phyloP scores from a whole-genome alignment of 192 early-diverging fungal species.

The Mortierella antarctica region DNA sequence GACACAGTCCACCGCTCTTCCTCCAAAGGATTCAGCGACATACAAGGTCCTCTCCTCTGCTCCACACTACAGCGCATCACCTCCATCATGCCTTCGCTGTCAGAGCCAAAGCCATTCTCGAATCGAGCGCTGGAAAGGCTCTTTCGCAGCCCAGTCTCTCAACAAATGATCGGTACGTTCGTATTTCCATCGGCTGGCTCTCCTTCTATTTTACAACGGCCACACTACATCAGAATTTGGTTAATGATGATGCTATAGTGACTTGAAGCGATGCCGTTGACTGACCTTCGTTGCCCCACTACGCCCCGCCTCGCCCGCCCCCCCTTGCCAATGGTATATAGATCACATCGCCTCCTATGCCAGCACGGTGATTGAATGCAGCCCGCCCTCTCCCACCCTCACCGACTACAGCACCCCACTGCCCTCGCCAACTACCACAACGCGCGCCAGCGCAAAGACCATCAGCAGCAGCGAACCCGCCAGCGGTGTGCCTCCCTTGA shows the following conservation, averaged over 20 bases:
- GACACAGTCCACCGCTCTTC: neutral
- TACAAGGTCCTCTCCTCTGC: neutral
- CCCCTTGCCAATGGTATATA: slow-evolving; percentile 30
- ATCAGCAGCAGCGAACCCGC: slow-evolving; percentile 11
- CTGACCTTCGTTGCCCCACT: neutral
- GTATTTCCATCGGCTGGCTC: neutral
- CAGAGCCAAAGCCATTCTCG: slow-evolving; percentile 42
- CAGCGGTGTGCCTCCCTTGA: slow-evolving; percentile 65
- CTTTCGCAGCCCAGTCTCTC: slow-evolving; percentile 46
- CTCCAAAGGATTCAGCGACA: neutral
- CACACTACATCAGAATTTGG: neutral
- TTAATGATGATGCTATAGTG: too few relatives aligned
- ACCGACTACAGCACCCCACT: slow-evolving; percentile 30
- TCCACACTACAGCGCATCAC: neutral
- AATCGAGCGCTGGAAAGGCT: slow-evolving; percentile 39
- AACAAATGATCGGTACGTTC: slow-evolving; percentile 48
- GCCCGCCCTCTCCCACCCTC: slow-evolving; percentile 19
- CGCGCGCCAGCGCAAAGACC: slow-evolving; percentile 10
- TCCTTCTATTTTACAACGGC: neutral
- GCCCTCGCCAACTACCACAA: slow-evolving; percentile 33
- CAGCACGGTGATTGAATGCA: slow-evolving; percentile 51
- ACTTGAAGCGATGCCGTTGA: too few relatives aligned
- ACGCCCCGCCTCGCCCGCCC: neutral
- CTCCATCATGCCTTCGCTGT: slow-evolving; percentile 37
- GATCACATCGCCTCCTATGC: slow-evolving; percentile 50